Evolutionary conservation across 78 protist genomes (phyloP), one percentile per base, ranked within the genome.

Genomic region (Emiliania huxleyi): DNA sequence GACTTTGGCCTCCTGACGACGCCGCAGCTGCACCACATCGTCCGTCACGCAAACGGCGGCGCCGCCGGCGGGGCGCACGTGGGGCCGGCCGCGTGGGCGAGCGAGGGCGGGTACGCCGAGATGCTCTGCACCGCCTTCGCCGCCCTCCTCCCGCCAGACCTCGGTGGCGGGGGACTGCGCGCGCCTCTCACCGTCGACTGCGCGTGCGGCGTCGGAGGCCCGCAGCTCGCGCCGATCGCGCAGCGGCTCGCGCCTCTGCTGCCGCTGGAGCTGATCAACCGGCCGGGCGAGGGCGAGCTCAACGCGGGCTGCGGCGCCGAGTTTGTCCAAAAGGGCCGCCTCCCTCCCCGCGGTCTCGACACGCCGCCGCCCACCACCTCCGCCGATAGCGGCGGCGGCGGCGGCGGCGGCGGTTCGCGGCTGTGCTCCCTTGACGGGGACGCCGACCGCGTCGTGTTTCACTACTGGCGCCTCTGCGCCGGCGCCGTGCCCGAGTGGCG

Each of bases 381-480:
- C n/a, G n/a, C n/a, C n/a, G n/a, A n/a, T n/a, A n/a, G n/a, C n/a
- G n/a, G n/a, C n/a, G n/a, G n/a, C n/a, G n/a, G n/a, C 62, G 15
- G 62, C 62, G 62, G 62, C 15, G 62, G 29, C 62, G 15, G 29
- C 62, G 62, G 62, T 15, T 71, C 23, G 77, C 22, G 19, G 77
- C 37, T 21, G 37, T 8, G 37, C 37, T 56, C 95, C 23, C n/a
- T 96, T 37, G 98, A 96, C 62, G 98, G 98, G 25, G 98, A 96
- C 88, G 97, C 96, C 33, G 98, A 96, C 90, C 95, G 98, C 40
- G 29, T 96, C 43, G 94, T 96, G 38, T 95, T 89, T 73, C 95
- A 62, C 94, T 95, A 37, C 91, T 23, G 40, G 81, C 52, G 11
- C 55, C 4, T 4, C 23, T 48, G 55, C n/a, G 45, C 42, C 40